These are phyloP conservation scores for Leccinum variabile DNA, from an alignment of 1,284 basidiomycete species.

Conservation along the genomic window DNA sequence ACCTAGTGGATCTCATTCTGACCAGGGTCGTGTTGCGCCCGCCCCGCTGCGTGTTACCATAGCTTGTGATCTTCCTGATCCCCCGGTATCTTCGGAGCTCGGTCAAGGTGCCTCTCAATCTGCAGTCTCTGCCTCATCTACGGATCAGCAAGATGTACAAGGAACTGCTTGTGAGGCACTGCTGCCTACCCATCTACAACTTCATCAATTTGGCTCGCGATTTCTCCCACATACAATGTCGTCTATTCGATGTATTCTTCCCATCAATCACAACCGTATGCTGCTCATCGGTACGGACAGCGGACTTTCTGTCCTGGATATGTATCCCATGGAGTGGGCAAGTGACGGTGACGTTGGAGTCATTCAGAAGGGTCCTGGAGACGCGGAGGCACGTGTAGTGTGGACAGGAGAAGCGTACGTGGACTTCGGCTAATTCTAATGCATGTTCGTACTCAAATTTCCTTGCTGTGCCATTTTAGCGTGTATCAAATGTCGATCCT, in stretches of 20 bases:
- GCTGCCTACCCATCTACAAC: conserved; percentile 58
- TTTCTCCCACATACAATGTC: conserved; percentile 77
- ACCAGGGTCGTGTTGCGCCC: conserved; percentile 12
- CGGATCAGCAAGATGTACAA: conserved; percentile 30
- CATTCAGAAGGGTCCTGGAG: conserved; percentile 59
- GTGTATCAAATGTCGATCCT: conserved; percentile 74
- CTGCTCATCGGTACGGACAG: conserved; percentile 74
- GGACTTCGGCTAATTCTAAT: background rate
- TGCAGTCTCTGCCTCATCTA: conserved; percentile 8
- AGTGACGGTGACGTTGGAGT: conserved; percentile 40
- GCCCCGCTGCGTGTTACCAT: conserved; percentile 27
- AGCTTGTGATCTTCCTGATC: conserved; percentile 22
- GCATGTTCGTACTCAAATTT: conserved; percentile 4
- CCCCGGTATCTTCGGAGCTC: conserved; percentile 10
- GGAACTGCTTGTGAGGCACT: conserved; percentile 38
- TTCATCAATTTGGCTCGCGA: conserved; percentile 77
- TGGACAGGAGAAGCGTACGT: conserved; percentile 77
- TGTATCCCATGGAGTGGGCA: conserved; percentile 67
- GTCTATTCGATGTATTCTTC: conserved; percentile 71
- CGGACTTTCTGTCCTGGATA: conserved; percentile 74
- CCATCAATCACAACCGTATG: conserved; percentile 59
- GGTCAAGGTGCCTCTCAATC: conserved; percentile 22
- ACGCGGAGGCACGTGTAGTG: conserved; percentile 62
- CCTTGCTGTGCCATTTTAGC: conserved; percentile 37
- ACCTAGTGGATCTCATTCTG: conserved; percentile 3